Percentiles rank a stretch among this genome's conserved stretches.
phyloP scores from a whole-genome alignment of 768 basidiomycete genomes.

The Auricularia cornea region DNA sequence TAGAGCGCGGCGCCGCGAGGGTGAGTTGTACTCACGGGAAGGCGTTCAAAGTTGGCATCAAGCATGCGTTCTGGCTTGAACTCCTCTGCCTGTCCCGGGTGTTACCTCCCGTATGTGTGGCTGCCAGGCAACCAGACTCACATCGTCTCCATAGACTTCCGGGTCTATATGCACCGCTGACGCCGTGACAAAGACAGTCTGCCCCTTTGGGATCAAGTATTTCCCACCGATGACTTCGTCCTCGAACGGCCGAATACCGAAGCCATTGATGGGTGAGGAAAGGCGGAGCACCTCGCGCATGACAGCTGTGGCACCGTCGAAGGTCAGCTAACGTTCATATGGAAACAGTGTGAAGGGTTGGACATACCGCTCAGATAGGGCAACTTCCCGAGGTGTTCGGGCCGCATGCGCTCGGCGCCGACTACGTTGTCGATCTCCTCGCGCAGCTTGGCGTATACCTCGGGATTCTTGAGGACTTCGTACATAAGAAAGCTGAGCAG shows the following conservation, averaged over 20 bases:
- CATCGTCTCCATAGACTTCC: slow-evolving; percentile 41
- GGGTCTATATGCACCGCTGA: slow-evolving; percentile 33
- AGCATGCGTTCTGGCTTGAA: slow-evolving; percentile 44
- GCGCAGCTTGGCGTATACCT: slow-evolving; percentile 36
- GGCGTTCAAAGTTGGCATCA: slow-evolving; percentile 38
- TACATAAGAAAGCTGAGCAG: slow-evolving; percentile 36
- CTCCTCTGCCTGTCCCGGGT: slow-evolving; percentile 28
- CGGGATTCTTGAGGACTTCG: slow-evolving; percentile 36
- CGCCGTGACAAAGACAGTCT: slow-evolving; percentile 21
- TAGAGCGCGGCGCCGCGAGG: not conserved
- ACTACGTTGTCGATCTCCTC: slow-evolving; percentile 40
- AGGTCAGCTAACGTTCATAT: too few species aligned
- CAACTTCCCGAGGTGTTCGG: slow-evolving; percentile 34
- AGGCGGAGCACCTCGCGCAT: slow-evolving; percentile 29
- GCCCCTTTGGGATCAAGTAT: slow-evolving; percentile 31
- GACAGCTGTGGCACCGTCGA: slow-evolving; percentile 22
- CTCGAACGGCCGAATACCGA: slow-evolving; percentile 25
- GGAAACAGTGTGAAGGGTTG: not conserved
- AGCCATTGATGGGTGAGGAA: slow-evolving; percentile 28
- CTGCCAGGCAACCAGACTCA: slow-evolving; percentile 16
- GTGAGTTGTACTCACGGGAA: slow-evolving; percentile 28
- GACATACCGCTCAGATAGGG: slow-evolving; percentile 33
- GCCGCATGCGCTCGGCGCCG: slow-evolving; percentile 28
- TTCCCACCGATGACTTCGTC: slow-evolving; percentile 33
- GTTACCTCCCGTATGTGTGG: not conserved